Evolutionary conservation across 2,329 filamentous ascomycete species (phyloP).

Genomic region (Diaporthe vaccinii): DNA sequence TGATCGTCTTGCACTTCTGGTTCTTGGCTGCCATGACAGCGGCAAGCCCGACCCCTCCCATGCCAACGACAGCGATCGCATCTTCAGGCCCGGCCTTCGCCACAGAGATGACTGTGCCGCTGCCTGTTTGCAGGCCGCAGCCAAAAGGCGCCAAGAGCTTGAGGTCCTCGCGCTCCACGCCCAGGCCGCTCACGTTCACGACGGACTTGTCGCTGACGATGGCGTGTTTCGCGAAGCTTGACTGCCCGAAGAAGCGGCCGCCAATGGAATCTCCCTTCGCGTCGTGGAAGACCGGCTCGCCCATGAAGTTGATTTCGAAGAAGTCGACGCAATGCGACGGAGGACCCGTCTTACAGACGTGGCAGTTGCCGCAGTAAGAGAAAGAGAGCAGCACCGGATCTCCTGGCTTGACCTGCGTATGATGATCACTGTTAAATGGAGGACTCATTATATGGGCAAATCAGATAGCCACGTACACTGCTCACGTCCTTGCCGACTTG

Average conservation of each 20-base stretch:
- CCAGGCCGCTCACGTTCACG: slow-evolving; percentile 46
- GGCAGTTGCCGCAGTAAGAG: slow-evolving; percentile 60
- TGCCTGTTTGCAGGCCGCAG: slow-evolving; percentile 51
- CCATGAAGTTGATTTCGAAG: slow-evolving; percentile 64
- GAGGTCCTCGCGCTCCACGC: slow-evolving; percentile 43
- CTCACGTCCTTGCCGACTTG: slow-evolving; percentile 56
- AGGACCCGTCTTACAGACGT: slow-evolving; percentile 60
- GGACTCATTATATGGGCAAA: too few relatives aligned
- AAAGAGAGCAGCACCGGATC: slow-evolving; percentile 64
- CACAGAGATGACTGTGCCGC: slow-evolving; percentile 50
- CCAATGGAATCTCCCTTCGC: slow-evolving; percentile 48
- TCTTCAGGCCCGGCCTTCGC: slow-evolving; percentile 44
- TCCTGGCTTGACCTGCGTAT: slow-evolving; percentile 50
- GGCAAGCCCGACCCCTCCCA: slow-evolving; percentile 46
- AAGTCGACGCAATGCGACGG: slow-evolving; percentile 64
- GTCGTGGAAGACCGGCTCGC: slow-evolving; percentile 60
- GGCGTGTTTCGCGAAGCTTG: slow-evolving; percentile 49
- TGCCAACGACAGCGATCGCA: slow-evolving; percentile 47
- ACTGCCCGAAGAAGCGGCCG: slow-evolving; percentile 53
- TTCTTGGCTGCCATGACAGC: slow-evolving; percentile 43
- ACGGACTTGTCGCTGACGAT: slow-evolving; percentile 48
- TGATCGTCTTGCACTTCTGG: slow-evolving; percentile 47
- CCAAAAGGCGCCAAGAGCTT: slow-evolving; percentile 48
- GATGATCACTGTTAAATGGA: not conserved
- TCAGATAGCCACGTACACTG: slow-evolving; percentile 44